phyloP scores from a whole-genome alignment of 305 asterid genomes.

The Fraxinus sp. region DNA sequence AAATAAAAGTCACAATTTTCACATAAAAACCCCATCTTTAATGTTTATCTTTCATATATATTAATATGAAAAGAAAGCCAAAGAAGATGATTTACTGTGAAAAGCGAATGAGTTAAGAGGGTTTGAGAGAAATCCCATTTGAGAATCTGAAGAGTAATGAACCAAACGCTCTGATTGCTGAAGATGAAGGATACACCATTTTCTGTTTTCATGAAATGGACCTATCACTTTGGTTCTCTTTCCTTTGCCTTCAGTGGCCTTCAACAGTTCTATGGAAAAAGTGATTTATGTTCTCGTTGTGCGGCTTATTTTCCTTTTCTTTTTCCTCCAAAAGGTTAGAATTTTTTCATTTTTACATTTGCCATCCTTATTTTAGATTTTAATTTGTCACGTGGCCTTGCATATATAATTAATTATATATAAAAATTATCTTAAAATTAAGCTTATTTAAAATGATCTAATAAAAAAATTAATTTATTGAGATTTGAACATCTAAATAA shows the following conservation, averaged over 20 bases:
- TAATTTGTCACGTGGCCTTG: too few species aligned
- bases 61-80: not conserved
- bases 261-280: not conserved
- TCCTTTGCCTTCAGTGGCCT: not conserved
- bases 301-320: not conserved
- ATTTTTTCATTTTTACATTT: too few species aligned
- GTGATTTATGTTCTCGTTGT: not conserved
- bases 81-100: constrained; percentile 36
- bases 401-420: too few species aligned
- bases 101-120: constrained; percentile 32
- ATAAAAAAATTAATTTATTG: too few species aligned
- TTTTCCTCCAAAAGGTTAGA: not conserved
- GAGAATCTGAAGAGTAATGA: constrained; percentile 59
- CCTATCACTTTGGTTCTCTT: not conserved
- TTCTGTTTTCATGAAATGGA: constrained; percentile 9
- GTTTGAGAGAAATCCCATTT: constrained; percentile 63
- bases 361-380: too few species aligned
- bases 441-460: too few species aligned
- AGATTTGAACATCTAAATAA: too few species aligned
- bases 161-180: constrained; percentile 54
- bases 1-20: constrained; percentile 15
- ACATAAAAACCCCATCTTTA: not conserved
- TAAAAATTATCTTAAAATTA: too few species aligned
- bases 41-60: not conserved
- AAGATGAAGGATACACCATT: constrained; percentile 44